Percentiles rank a stretch among this genome's conserved stretches.
Evolutionary conservation across 441 rosid genomes (phyloP).

Genomic region (Eutrema salsugineum): DNA sequence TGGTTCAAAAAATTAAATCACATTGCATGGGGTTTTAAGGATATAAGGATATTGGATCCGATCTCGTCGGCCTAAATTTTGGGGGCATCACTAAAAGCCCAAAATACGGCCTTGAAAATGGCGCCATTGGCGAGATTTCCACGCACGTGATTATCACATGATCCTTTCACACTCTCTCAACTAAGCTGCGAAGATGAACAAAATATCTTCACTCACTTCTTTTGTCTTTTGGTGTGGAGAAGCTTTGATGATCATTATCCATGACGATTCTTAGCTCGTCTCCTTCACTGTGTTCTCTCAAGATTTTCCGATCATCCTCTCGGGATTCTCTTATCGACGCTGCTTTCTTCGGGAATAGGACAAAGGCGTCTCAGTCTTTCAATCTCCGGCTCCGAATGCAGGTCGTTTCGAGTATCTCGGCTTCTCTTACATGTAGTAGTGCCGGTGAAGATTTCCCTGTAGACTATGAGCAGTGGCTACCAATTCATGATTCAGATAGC

Average conservation of each 20-base stretch:
- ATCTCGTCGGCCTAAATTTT: neutral
- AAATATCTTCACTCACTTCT: slow-evolving; percentile 23
- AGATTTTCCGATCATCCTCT: slow-evolving; percentile 4
- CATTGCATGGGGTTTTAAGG: too few species aligned
- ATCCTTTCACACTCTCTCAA: neutral
- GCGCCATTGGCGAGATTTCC: neutral
- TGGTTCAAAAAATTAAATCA: too few species aligned
- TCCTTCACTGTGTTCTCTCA: slow-evolving; percentile 24
- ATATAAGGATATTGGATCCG: neutral
- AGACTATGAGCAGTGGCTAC: slow-evolving; percentile 59
- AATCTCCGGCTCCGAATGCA: slow-evolving; percentile 9
- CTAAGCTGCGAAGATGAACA: neutral
- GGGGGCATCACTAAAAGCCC: slow-evolving; percentile 8
- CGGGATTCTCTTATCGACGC: neutral
- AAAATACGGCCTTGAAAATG: slow-evolving; percentile 11
- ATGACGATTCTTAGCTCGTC: slow-evolving; percentile 44
- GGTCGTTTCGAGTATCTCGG: slow-evolving; percentile 30
- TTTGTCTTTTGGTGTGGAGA: neutral
- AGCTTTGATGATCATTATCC: slow-evolving; percentile 6
- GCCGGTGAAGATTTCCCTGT: slow-evolving; percentile 68
- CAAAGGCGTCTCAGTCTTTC: neutral
- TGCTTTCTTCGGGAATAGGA: slow-evolving; percentile 14
- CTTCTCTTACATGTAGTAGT: slow-evolving; percentile 14
- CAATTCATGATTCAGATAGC: slow-evolving; percentile 37
- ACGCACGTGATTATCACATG: slow-evolving; percentile 12